These are phyloP conservation scores for Mortierella antarctica DNA, from an alignment of 192 early-diverging fungal species.

Conservation along the genomic window DNA sequence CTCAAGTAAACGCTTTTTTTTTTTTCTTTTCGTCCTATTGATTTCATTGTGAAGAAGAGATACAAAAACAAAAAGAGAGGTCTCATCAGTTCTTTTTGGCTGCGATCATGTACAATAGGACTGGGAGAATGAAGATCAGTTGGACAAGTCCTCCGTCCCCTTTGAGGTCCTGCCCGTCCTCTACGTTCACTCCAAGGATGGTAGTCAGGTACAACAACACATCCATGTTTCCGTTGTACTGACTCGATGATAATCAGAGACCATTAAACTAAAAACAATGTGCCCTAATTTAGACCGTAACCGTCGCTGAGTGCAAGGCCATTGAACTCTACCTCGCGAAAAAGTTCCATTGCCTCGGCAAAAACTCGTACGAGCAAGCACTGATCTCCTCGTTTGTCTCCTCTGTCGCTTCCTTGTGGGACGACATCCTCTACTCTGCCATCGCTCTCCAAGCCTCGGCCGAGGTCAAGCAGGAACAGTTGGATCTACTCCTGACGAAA, in stretches of 20 bases:
- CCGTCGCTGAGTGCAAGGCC: conserved; percentile 19
- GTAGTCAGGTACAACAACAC: conserved; percentile 17
- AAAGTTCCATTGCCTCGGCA: conserved; percentile 12
- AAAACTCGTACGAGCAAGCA: conserved; percentile 18
- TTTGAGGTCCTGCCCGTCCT: conserved; percentile 46
- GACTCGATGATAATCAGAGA: neutral
- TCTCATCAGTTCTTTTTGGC: neutral
- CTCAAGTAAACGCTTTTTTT: neutral
- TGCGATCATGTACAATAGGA: neutral
- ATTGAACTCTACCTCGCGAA: conserved; percentile 32
- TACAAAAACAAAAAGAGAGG: too few species aligned
- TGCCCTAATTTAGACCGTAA: too few species aligned
- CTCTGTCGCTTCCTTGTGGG: conserved; percentile 13
- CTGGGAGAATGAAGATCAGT: conserved; percentile 31
- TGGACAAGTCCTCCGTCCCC: conserved; percentile 29
- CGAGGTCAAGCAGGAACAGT: conserved; percentile 24
- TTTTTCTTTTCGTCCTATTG: neutral
- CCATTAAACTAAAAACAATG: too few species aligned
- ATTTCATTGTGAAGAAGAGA: too few species aligned
- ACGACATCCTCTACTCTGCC: conserved; percentile 1
- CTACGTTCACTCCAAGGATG: conserved; percentile 42
- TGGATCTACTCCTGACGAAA: neutral
- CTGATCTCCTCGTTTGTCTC: conserved; percentile 17
- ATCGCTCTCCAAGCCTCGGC: neutral
- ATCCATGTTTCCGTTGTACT: neutral